Evolutionary conservation across 1,284 basidiomycete species (phyloP).

Genomic region (Tylopilus sp.): DNA sequence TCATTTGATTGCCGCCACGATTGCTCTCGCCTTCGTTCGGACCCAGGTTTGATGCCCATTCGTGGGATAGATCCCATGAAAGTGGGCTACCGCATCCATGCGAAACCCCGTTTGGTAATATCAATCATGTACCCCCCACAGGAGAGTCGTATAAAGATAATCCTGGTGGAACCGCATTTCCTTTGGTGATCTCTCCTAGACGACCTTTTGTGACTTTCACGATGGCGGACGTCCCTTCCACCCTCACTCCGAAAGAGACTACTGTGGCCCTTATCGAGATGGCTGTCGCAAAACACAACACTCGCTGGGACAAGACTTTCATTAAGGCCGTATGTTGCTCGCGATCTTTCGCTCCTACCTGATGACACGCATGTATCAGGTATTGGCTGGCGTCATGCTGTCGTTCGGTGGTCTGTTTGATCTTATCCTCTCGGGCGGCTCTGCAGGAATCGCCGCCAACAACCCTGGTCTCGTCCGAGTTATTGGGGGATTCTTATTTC

Average conservation of each 20-base stretch:
- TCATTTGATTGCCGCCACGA: not conserved
- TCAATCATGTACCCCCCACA: not conserved
- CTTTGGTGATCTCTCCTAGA: not conserved
- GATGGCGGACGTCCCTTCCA: conserved; percentile 41
- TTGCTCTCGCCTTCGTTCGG: not conserved
- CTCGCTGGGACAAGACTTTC: conserved; percentile 57
- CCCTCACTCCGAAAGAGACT: conserved; percentile 58
- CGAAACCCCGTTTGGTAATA: conserved; percentile 12
- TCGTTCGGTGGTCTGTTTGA: conserved; percentile 69
- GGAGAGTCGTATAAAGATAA: conserved; percentile 21
- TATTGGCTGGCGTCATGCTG: conserved; percentile 64
- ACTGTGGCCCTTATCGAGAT: conserved; percentile 54
- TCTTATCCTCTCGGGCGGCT: conserved; percentile 58
- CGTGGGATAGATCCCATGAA: conserved; percentile 5
- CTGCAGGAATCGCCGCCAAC: conserved; percentile 43
- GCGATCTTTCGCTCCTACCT: not conserved
- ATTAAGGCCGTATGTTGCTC: conserved; percentile 56
- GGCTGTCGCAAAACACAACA: conserved; percentile 59
- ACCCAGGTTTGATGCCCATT: not conserved
- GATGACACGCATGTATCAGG: conserved; percentile 34
- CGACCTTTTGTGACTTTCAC: not conserved
- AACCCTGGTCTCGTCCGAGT: conserved; percentile 69
- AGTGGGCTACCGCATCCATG: not conserved
- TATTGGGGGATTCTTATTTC: conserved; percentile 64
- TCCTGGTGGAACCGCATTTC: not conserved